Evolutionary conservation across 2,329 filamentous ascomycete genomes (phyloP).

Genomic region (Ceratocystis papillata): DNA sequence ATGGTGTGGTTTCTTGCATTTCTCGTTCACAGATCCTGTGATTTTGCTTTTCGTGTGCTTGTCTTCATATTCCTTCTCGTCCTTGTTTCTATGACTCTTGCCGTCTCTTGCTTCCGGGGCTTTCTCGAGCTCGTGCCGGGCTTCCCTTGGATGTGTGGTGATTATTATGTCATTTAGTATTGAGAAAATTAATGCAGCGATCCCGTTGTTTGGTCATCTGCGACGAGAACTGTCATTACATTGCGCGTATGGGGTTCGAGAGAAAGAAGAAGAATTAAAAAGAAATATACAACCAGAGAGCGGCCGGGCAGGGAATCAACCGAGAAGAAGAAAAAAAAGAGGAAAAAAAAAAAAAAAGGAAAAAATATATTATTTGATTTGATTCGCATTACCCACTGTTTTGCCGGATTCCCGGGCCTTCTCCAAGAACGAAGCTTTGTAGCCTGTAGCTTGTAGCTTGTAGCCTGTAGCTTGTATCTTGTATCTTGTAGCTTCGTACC

Average conservation of each 20-base stretch:
- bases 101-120: background rate
- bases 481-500: background rate
- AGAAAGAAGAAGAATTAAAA: background rate
- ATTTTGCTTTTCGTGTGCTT: conserved; percentile 2
- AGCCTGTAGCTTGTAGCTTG: too few species aligned
- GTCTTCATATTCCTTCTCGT: background rate
- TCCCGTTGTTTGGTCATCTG: conserved; percentile 1
- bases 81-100: background rate
- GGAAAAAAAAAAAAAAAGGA: background rate
- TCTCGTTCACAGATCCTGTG: conserved; percentile 13
- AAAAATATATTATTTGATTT: background rate
- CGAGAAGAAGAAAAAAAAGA: background rate
- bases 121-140: conserved; percentile 6
- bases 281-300: background rate
- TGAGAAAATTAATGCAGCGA: conserved; percentile 8
- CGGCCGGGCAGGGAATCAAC: too few species aligned
- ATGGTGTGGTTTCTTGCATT: conserved; percentile 14
- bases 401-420: background rate
- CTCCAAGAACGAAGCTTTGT: background rate
- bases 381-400: background rate
- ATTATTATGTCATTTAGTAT: conserved; percentile 6
- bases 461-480: background rate
- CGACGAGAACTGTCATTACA: background rate
- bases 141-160: background rate
- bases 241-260: background rate